phyloP scores from a whole-genome alignment of 805 yeast genomes.

The Wickerhamomyces chambardii region DNA sequence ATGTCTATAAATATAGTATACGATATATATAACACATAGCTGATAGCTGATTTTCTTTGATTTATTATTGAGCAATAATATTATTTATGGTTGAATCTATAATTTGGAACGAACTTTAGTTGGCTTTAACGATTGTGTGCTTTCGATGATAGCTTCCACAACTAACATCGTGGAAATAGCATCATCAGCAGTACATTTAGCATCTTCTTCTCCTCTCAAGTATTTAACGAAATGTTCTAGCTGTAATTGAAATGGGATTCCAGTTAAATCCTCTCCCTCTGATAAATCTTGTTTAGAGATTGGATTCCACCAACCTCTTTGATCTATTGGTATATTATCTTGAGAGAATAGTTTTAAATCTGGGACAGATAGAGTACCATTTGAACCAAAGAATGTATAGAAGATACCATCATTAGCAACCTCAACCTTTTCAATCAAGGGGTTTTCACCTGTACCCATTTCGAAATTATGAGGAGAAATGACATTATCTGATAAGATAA shows the following conservation, averaged over 20 bases:
- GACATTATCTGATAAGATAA: conserved; percentile 12
- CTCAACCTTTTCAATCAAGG: conserved; percentile 7
- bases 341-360: conserved; percentile 11
- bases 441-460: conserved; percentile 15
- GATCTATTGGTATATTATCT: conserved; percentile 3
- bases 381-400: conserved; percentile 11
- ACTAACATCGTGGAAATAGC: conserved; percentile 10
- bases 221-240: conserved; percentile 8
- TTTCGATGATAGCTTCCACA: conserved; percentile 7
- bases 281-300: conserved; percentile 2
- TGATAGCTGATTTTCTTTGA: no score
- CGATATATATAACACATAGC: no score
- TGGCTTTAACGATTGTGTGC: conserved; percentile 5
- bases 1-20: no score
- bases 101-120: conserved; percentile 2
- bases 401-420: conserved; percentile 10
- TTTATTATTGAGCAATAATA: no score
- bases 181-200: conserved; percentile 8
- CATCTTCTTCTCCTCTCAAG: conserved; percentile 4
- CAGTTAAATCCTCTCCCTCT: conserved; percentile 1
- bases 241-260: conserved; percentile 9
- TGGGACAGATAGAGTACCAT: conserved; percentile 9
- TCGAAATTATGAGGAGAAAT: conserved; percentile 12
- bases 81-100: no score
- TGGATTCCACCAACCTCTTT: conserved; percentile 10